Evolutionary conservation across 108 stramenopile species (phyloP).

Genomic region (Fragilaria radians): DNA sequence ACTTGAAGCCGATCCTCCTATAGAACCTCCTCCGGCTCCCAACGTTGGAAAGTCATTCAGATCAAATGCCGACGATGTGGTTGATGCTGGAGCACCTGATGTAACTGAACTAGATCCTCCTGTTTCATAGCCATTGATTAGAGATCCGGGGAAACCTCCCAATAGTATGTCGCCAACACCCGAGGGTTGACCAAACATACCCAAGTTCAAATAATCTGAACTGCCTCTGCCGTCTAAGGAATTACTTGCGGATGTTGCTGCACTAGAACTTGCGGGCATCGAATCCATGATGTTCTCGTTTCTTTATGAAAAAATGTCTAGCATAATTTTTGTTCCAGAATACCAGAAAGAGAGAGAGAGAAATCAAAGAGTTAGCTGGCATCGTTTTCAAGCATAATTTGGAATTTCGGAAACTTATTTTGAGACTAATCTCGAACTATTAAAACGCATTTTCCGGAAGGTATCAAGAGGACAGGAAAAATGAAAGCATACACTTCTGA

Average conservation of each 20-base stretch:
- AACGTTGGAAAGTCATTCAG: conserved; percentile 83
- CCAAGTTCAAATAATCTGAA: conserved; percentile 20
- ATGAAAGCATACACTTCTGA: too few species aligned
- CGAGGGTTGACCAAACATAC: conserved; percentile 38
- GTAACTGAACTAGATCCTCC: conserved; percentile 25
- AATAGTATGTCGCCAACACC: conserved; percentile 46
- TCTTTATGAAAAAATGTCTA: neutral
- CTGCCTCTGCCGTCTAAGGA: conserved; percentile 11
- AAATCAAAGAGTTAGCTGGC: too few species aligned
- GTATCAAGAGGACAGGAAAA: too few species aligned
- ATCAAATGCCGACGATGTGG: conserved; percentile 41
- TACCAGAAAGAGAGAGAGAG: neutral
- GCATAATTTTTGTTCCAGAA: neutral
- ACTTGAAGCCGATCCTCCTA: conserved; percentile 24
- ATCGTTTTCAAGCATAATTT: too few species aligned
- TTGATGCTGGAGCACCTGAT: conserved; percentile 9
- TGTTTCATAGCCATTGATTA: conserved; percentile 35
- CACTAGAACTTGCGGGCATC: conserved; percentile 2
- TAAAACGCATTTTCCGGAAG: too few species aligned
- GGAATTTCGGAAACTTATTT: too few species aligned
- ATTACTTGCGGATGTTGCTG: conserved; percentile 15
- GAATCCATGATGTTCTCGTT: conserved; percentile 5
- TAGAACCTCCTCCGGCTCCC: conserved; percentile 44
- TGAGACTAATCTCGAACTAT: too few species aligned
- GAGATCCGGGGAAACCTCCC: conserved; percentile 34